These are phyloP conservation scores for Sarocladium strictum DNA, from an alignment of 2,329 filamentous ascomycete species.

Conservation along the genomic window DNA sequence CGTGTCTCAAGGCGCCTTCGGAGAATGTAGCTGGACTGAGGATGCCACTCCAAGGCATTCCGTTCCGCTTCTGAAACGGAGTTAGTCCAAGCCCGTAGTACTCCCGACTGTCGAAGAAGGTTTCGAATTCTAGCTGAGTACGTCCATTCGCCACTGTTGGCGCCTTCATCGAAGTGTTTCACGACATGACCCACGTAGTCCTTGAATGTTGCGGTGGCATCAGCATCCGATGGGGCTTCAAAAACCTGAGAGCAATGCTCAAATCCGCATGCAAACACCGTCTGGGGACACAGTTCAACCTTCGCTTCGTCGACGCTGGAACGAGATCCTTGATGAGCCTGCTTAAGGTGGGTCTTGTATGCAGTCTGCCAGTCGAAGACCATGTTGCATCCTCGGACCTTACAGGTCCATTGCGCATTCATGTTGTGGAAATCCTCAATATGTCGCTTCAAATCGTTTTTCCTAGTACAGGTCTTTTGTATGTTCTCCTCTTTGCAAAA, in stretches of 20 bases:
- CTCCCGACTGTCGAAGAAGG: constrained; percentile 33
- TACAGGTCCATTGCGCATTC: constrained; percentile 40
- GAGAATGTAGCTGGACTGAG: constrained; percentile 34
- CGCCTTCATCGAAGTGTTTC: constrained; percentile 39
- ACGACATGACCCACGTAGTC: constrained; percentile 41
- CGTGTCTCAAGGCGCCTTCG: constrained; percentile 40
- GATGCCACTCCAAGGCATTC: constrained; percentile 32
- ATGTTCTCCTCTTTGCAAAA: constrained; percentile 38
- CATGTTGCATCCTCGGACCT: constrained; percentile 35
- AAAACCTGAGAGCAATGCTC: constrained; percentile 37
- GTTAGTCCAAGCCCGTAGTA: constrained; percentile 31
- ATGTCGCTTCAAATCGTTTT: constrained; percentile 43
- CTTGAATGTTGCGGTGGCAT: constrained; percentile 33
- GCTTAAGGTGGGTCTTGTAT: constrained; percentile 41
- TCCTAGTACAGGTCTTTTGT: constrained; percentile 36
- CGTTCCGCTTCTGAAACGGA: constrained; percentile 28
- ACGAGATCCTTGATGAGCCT: constrained; percentile 34
- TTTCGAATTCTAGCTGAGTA: constrained; percentile 40
- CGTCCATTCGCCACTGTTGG: constrained; percentile 34
- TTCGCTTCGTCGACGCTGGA: constrained; percentile 33
- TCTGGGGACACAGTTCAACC: constrained; percentile 37
- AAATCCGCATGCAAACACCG: constrained; percentile 44
- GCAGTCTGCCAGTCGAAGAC: constrained; percentile 43
- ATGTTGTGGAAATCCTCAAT: constrained; percentile 43
- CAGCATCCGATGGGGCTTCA: constrained; percentile 33